These are phyloP conservation scores for Botrytis aclada DNA, from an alignment of 2,329 filamentous ascomycete genomes.

Conservation along the genomic window DNA sequence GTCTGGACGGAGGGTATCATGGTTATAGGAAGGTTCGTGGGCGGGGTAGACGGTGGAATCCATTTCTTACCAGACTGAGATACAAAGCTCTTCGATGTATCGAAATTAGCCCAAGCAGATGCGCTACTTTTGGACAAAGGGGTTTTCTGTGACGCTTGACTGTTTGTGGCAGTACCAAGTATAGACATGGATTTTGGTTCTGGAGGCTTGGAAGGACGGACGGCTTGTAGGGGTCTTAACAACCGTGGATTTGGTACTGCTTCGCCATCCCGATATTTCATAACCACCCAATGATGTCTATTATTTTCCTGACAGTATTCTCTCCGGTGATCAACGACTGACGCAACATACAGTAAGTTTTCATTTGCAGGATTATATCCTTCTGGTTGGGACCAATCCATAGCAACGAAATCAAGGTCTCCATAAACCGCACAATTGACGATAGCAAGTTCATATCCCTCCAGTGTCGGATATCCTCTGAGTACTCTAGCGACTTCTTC, in stretches of 20 bases:
- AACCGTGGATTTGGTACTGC: background rate
- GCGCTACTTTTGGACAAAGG: no score
- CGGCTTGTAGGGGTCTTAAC: background rate
- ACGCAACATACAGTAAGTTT: background rate
- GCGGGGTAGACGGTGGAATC: background rate
- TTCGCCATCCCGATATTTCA: background rate
- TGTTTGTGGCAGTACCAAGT: background rate
- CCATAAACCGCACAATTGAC: background rate
- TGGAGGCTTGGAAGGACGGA: background rate
- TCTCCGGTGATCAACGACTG: background rate
- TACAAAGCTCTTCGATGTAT: background rate
- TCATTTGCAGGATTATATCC: background rate
- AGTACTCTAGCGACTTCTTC: background rate
- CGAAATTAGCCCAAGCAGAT: background rate
- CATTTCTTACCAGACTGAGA: background rate
- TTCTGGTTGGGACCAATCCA: background rate
- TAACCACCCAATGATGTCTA: background rate
- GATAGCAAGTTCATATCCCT: background rate
- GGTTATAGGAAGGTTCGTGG: background rate
- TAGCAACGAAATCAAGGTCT: background rate
- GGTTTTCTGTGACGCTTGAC: background rate
- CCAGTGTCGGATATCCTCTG: background rate
- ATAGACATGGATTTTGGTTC: background rate
- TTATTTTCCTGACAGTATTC: background rate
- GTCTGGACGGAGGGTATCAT: background rate